These are phyloP conservation scores for Verticillium isaacii DNA, from an alignment of 2,329 filamentous ascomycete species.

Conservation along the genomic window DNA sequence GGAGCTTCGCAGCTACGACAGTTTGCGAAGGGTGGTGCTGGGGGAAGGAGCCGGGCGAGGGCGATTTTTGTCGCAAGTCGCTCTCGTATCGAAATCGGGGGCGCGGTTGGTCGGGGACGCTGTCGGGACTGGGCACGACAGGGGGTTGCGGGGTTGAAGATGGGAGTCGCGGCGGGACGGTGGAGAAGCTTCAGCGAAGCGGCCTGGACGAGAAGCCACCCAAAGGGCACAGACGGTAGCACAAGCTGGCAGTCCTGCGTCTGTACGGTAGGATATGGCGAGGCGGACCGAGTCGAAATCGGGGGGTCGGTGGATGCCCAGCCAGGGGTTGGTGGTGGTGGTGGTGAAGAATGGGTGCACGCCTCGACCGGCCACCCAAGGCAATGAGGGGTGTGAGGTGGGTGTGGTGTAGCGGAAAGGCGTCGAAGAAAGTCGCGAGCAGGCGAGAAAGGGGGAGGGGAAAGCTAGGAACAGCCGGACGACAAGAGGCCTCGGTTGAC, in stretches of 20 bases:
- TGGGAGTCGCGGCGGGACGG: background rate
- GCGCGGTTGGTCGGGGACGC: background rate
- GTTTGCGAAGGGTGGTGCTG: background rate
- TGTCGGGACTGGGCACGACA: background rate
- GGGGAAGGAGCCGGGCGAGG: conserved; percentile 4
- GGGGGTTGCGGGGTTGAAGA: background rate
- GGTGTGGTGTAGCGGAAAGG: background rate
- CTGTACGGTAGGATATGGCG: background rate
- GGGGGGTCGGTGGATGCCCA: background rate
- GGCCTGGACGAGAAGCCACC: background rate
- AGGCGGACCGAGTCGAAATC: background rate
- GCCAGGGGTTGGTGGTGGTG: background rate
- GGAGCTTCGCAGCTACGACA: conserved; percentile 5
- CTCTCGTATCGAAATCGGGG: background rate
- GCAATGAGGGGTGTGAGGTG: background rate
- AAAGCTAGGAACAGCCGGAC: background rate
- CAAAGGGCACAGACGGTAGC: background rate
- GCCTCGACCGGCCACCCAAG: background rate
- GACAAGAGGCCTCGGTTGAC: background rate
- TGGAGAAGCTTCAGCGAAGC: background rate
- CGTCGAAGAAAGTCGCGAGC: background rate
- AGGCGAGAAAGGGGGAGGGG: background rate
- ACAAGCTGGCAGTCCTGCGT: background rate
- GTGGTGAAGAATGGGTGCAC: background rate
- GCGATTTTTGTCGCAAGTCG: background rate